Evolutionary conservation across 73 alveolate species (phyloP).

Genomic region (Paramecium bursaria): DNA sequence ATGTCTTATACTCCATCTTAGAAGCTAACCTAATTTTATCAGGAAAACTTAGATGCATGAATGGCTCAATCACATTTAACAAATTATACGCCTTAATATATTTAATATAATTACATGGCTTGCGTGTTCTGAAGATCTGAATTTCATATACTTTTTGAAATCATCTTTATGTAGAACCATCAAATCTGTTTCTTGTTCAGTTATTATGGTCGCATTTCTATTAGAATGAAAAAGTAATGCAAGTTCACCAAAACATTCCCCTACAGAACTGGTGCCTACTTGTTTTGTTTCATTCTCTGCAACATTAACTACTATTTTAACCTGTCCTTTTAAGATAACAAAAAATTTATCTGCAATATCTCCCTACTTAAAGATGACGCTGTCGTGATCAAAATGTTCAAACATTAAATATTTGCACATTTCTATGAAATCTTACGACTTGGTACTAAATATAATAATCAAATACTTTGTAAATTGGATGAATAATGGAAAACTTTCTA

Average conservation of each 20-base stretch:
- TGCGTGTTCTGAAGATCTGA: constrained; percentile 62
- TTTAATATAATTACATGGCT: constrained; percentile 13
- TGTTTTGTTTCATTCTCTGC: constrained; percentile 61
- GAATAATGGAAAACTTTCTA: constrained; percentile 47
- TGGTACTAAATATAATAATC: constrained; percentile 10
- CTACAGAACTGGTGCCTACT: constrained; percentile 61
- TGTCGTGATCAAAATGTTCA: constrained; percentile 43
- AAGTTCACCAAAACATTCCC: constrained; percentile 71
- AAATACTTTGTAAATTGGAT: constrained; percentile 51
- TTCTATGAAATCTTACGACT: constrained; percentile 59
- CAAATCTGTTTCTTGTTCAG: constrained; percentile 56
- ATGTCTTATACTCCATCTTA: constrained; percentile 52
- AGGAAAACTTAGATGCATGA: constrained; percentile 53
- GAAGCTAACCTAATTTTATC: constrained; percentile 65
- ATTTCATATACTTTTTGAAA: constrained; percentile 67
- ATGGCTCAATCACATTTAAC: constrained; percentile 58
- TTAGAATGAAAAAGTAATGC: constrained; percentile 67
- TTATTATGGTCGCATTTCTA: constrained; percentile 69
- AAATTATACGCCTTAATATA: constrained; percentile 45
- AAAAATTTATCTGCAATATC: constrained; percentile 71
- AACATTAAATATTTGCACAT: constrained; percentile 60
- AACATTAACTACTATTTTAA: constrained; percentile 53
- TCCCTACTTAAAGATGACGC: constrained; percentile 61
- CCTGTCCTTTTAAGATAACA: constrained; percentile 63
- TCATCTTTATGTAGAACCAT: constrained; percentile 66